Conservation (phyloP, 2,329 filamentous ascomycete genomes). For the Pyricularia pennisetigena region DNA sequence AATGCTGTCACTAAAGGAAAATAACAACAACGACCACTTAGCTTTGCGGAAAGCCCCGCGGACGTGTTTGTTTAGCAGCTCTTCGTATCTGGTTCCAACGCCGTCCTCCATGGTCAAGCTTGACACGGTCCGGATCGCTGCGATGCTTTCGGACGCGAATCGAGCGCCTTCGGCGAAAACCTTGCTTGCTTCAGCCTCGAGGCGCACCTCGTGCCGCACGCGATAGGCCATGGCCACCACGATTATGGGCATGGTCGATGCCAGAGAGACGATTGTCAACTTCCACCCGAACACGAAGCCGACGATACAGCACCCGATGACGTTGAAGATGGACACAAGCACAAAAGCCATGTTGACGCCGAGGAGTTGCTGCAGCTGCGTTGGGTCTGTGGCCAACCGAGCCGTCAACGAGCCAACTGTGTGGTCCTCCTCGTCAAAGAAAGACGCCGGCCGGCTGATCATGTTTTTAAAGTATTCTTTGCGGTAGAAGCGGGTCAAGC, state of each 20-base stretch:
- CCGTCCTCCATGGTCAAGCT: constrained; percentile 50
- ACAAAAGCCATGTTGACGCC: constrained; percentile 54
- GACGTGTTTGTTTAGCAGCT: constrained; percentile 23
- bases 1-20: constrained; percentile 29
- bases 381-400: constrained; percentile 43
- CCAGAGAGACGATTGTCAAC: constrained; percentile 48
- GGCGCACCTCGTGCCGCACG: constrained; percentile 40
- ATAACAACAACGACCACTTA: constrained; percentile 21
- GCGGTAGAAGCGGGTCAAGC: constrained; percentile 43
- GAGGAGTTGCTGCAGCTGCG: constrained; percentile 50
- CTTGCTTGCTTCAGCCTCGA: constrained; percentile 44
- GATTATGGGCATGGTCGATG: constrained; percentile 22
- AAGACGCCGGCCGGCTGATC: constrained; percentile 45
- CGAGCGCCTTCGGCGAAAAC: constrained; percentile 52
- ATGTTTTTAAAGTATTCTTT: constrained; percentile 50
- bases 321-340: constrained; percentile 52
- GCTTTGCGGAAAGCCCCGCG: constrained; percentile 20
- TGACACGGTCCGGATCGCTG: constrained; percentile 52
- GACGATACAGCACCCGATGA: constrained; percentile 54
- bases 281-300: constrained; percentile 70
- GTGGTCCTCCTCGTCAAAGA: constrained; percentile 50
- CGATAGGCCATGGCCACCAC: constrained; percentile 27
- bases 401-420: constrained; percentile 50
- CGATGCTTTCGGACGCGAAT: constrained; percentile 53
- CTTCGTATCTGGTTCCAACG: constrained; percentile 31